Evolutionary conservation across 2,329 filamentous ascomycete genomes (phyloP), one percentile per base, ranked within the genome.

Genomic region (Hypoxylon sp.): DNA sequence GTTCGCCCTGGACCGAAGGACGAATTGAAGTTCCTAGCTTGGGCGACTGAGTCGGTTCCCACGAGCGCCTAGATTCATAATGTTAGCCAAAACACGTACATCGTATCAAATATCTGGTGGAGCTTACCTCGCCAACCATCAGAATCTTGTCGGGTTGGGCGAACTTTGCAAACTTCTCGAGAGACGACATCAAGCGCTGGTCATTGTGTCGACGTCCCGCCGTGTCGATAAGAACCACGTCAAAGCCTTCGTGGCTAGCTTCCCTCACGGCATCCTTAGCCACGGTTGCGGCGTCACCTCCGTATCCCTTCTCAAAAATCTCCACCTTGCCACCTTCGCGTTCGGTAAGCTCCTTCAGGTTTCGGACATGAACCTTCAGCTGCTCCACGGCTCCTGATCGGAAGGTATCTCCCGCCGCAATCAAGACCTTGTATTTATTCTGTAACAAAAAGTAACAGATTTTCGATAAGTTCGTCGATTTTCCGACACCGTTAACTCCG

Each of bases 361-460:
- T 97, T 51, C 90, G 87, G 20, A 96, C 94, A 69, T 99, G 94
- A 3, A 97, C 94, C 47, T 91, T 90, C 7, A 99, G 82, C 73
- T 99, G 94, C 76, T 99, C 94, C 42, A 99, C 95, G 27, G 94
- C 94, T 23, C 94, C 94, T 7, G 91, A 96, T 61, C 94, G 89
- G 80, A 99, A 99, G 2, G 94, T 99, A 71, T 99, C 93, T 63
- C 90, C 94, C 7, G 94, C 93, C 9, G 91, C 93, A 61, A 99
- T 90, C 49, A 99, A 82, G 11, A 99, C 91, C 67, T 89, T 89
- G 78, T 96, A 95, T 70, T 95, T 92, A 78, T 99, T 99, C 73
- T 99, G 93, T 21, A 99, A 79, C 26, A 99, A 79, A 76, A 99
- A 99, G 75, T 94, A 99, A 72, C 92, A 96, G 61, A 99, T 96